A percentile compares a stretch with the other conserved stretches of the same genome.
Evolutionary conservation across 768 basidiomycete genomes (phyloP).

Genomic region (Ramaria rubella): DNA sequence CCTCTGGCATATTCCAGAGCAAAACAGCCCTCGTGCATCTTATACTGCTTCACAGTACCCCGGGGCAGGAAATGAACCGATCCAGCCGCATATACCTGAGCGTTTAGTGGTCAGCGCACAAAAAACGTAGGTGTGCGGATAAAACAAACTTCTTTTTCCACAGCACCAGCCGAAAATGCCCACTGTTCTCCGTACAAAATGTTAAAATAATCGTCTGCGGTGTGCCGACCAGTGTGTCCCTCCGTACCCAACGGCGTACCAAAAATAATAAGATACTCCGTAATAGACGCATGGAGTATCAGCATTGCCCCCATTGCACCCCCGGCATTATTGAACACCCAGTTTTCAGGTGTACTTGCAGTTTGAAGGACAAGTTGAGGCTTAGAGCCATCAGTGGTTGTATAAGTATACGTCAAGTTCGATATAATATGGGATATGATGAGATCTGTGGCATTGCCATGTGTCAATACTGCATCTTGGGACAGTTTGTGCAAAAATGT

Average conservation of each 20-base stretch:
- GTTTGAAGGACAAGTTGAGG: conserved; percentile 34
- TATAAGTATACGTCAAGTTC: conserved; percentile 69
- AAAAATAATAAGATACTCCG: conserved; percentile 94
- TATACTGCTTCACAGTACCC: conserved; percentile 91
- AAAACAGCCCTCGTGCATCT: conserved; percentile 94
- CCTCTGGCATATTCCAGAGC: conserved; percentile 94
- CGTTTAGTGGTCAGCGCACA: not conserved
- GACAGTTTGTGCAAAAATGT: conserved; percentile 64
- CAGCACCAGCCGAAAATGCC: conserved; percentile 76
- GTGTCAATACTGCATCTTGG: conserved; percentile 60
- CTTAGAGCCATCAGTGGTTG: conserved; percentile 50
- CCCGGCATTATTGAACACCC: conserved; percentile 96
- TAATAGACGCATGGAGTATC: conserved; percentile 92
- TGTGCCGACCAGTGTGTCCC: conserved; percentile 90
- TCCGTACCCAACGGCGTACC: conserved; percentile 96
- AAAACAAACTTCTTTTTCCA: conserved; percentile 64
- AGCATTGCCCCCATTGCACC: conserved; percentile 99
- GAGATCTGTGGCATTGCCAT: conserved; percentile 56
- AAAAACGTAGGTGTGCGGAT: not conserved
- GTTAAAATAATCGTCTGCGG: conserved; percentile 97
- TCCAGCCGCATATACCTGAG: conserved; percentile 62
- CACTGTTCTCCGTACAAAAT: conserved; percentile 93
- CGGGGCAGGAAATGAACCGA: conserved; percentile 78
- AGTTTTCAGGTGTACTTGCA: conserved; percentile 41
- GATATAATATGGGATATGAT: conserved; percentile 79